Base-by-base conservation (phyloP, 768 basidiomycete species). In the Hericium rajendrae region DNA sequence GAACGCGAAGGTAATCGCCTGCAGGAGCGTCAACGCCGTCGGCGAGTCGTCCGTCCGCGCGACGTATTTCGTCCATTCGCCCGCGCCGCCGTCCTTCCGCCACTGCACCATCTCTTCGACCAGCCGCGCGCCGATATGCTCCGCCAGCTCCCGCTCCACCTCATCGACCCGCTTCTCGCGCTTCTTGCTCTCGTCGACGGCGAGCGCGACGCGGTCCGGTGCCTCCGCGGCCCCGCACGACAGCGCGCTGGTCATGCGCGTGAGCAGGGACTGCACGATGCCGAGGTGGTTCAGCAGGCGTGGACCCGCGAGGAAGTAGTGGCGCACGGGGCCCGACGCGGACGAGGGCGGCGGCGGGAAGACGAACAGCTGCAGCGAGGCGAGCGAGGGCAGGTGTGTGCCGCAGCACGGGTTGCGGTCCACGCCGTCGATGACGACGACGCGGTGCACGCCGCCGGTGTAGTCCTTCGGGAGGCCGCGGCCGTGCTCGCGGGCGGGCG, bases 371-470 rank as follows among this genome's bases (percentile, higher is more conserved):
- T 88, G 82, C 32, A 88, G 77, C 63, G 85, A 83, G 60, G 85
- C 77, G 51, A 94, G 77, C 54, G 82, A 83, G 6, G 91, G 88
- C 54, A 86, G 77, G 68, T 97, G 94, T 15, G 92, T 91, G 11
- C 89, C 87, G 56, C 87, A 88, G 69, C 91, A 91, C 83, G 86
- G 86, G 67, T 85, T 89, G 43, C 85, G 78, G 68, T 94, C 92
- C 4, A 92, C 74, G 12, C 83, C 84, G 53, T 92, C 88, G 54
- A 97, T 94, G 26, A 86, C 76, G 37, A 94, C 82, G 10, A 88
- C 83, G n/a, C 93, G 76, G 65, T 79, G 87, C 60, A 88, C 80
- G 13, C 84, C 85, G 4, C 86, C 87, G 6, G 84, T 83, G 63
- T 91, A 90, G 68, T 91, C 84, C 2, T 76, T 71, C 4, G 89